Evolutionary conservation across 805 yeast genomes (phyloP), one percentile per base, ranked within the genome.

Genomic region (Kodamaea laetipori): DNA sequence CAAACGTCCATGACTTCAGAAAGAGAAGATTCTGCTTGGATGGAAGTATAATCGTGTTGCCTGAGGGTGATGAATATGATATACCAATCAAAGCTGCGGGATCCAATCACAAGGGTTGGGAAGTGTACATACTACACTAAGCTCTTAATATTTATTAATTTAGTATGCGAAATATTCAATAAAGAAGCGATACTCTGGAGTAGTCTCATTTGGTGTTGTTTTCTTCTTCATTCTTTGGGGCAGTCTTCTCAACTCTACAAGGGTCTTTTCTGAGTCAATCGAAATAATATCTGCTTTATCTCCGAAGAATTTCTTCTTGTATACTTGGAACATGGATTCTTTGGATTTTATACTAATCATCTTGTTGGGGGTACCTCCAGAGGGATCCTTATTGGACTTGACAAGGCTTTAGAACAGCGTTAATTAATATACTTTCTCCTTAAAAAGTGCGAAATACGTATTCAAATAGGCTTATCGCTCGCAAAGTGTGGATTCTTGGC

Each of bases 11-110:
- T 13, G 40, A 45, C 6, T 34, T 42, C 3, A 55, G 53, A 9
- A 54, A 66, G n/a, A 63, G 76, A 48, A 64, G 89, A 25, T 73
- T 83, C 58, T 85, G 92, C 54, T 55, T 85, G 9, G 94, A 85
- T 59, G 94, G 94, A 0, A 63, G 75, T 13, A 81, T 79, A 16
- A 50, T 67, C 11, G 53, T 41, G 10, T 30, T 41, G 10, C 45
- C 45, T 1, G 39, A 41, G 27, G 43, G 43, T 15, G 34, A 30
- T 4, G 34, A 30, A 4, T 15, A 30, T 11, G 19, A 30, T 6
- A 43, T 61, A 17, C 25, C 36, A n/a, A 44, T 60, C 7, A 25
- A 41, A n/a, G 43, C 48, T 6, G 37, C 48, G 2, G 62, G 61
- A n/a, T 60, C 57, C 37, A 34, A 8, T 4, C 53, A 55, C 17